Conservation (phyloP, 768 basidiomycete species). For the Mycena kentingensis region DNA sequence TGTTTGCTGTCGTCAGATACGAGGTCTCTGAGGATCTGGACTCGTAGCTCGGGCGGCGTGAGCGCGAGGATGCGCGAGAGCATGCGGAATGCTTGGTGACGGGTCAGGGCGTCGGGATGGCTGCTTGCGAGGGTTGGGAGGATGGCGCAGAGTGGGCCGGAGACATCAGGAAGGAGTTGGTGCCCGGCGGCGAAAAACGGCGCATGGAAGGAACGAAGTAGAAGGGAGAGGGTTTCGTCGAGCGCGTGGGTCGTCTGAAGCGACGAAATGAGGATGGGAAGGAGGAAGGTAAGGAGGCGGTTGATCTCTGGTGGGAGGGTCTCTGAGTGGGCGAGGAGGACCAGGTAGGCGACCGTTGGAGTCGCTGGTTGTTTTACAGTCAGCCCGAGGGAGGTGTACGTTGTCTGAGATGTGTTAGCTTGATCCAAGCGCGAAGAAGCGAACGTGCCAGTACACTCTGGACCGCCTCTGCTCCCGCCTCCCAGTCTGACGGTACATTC, state of each 20-base stretch:
- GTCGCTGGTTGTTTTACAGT: conserved; percentile 16
- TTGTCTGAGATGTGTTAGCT: conserved; percentile 30
- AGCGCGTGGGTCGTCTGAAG: conserved; percentile 56
- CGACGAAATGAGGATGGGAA: conserved; percentile 48
- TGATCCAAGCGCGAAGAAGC: background rate
- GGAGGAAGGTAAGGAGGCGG: conserved; percentile 33
- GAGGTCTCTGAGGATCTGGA: conserved; percentile 59
- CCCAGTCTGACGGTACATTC: conserved; percentile 35
- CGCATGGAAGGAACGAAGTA: conserved; percentile 42
- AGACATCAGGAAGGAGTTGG: conserved; percentile 45
- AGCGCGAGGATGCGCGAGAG: conserved; percentile 55
- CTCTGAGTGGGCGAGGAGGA: conserved; percentile 40
- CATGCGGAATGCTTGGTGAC: conserved; percentile 64
- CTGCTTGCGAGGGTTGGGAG: conserved; percentile 60
- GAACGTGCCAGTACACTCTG: conserved; percentile 40
- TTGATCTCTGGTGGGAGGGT: conserved; percentile 15
- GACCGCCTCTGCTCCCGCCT: conserved; percentile 43
- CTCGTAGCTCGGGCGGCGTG: conserved; percentile 47
- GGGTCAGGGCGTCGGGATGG: conserved; percentile 58
- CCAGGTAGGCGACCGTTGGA: conserved; percentile 36
- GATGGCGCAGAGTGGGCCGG: conserved; percentile 48
- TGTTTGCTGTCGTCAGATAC: conserved; percentile 46
- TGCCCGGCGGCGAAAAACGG: conserved; percentile 20
- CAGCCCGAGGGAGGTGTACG: conserved; percentile 38
- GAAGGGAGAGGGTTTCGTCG: conserved; percentile 62